phyloP scores from a whole-genome alignment of 2,329 filamentous ascomycete species.

The Stylonectria norvegica region DNA sequence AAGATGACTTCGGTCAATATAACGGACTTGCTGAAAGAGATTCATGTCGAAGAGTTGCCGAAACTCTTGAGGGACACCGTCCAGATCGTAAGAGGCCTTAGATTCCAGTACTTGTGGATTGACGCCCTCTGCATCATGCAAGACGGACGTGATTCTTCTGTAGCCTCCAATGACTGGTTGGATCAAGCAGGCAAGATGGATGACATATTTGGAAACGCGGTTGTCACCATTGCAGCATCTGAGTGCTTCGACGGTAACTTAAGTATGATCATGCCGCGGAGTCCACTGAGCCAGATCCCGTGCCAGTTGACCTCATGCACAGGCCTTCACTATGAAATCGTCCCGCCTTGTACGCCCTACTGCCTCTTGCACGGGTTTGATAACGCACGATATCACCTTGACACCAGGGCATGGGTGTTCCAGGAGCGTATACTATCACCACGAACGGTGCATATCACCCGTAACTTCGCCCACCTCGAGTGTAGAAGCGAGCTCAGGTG shows the following conservation, averaged over 20 bases:
- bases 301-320: no score
- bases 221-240: slow-evolving; percentile 2
- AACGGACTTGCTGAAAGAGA: no score
- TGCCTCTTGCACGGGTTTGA: background rate
- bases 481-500: slow-evolving; percentile 17
- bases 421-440: slow-evolving; percentile 21
- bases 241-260: slow-evolving; percentile 4
- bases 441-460: no score
- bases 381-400: background rate
- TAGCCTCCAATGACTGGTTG: slow-evolving; percentile 1
- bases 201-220: slow-evolving; percentile 1
- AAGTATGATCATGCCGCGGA: background rate
- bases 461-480: no score
- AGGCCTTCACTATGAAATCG: background rate
- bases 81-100: no score
- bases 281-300: no score
- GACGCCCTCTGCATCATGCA: slow-evolving; percentile 4
- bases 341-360: background rate
- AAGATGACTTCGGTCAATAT: no score
- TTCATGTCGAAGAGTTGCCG: no score
- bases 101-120: slow-evolving; percentile 3
- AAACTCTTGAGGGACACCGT: no score
- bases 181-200: slow-evolving; percentile 7
- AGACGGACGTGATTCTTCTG: no score
- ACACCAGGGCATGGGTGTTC: slow-evolving; percentile 18